Base-by-base conservation (phyloP, 768 basidiomycete genomes). In the Sporobolomyces phaffii region DNA sequence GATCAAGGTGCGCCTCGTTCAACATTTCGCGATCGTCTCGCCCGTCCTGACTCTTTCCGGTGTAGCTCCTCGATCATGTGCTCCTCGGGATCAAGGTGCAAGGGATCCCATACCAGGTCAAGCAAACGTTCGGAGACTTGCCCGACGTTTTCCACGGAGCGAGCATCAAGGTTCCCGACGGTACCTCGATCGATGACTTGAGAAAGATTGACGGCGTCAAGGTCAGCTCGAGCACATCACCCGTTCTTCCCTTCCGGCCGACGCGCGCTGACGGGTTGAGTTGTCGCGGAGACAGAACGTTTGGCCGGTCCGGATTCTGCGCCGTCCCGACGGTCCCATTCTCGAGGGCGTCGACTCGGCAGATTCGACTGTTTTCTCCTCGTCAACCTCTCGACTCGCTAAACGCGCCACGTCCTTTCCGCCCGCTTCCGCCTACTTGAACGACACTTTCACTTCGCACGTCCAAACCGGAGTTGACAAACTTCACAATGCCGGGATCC, bases 401-500 rank as follows among this genome's bases (percentile, higher is more conserved):
- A 64, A 58, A 40, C 45, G 54, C 6, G 31, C 52, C 8, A 49
- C 52, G 4, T 49, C 26, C 45, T 31, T 53, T 24, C 53, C 65
- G 24, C 47, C 63, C 0, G 56, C 59, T 33, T 58, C 62, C 0
- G 62, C 68, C 13, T 69, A 69, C 49, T 0, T 0, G 0, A 50
- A 28, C 41, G 67, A 69, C 31, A 60, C 64, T n/a, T 72, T 65
- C 51, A 59, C 59, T 7, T 58, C 72, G 13, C 72, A 72, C 43
- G 45, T 60, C n/a, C 52, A 63, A 54, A 69, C 72, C 7, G 83
- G 85, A 24, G 86, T 87, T 2, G 83, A 87, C 72, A 83, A 82
- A 65, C 79, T 86, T 24, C 86, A 88, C 73, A 84, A 84, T 8
- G 73, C 81, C 66, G 86, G 85, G 1, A 81, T 84, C 72, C 80